A percentile compares a stretch with the other conserved stretches of the same genome.
These are phyloP conservation scores for Exobasidium cylindrosporum DNA, from an alignment of 1,284 basidiomycete genomes.

Conservation along the genomic window DNA sequence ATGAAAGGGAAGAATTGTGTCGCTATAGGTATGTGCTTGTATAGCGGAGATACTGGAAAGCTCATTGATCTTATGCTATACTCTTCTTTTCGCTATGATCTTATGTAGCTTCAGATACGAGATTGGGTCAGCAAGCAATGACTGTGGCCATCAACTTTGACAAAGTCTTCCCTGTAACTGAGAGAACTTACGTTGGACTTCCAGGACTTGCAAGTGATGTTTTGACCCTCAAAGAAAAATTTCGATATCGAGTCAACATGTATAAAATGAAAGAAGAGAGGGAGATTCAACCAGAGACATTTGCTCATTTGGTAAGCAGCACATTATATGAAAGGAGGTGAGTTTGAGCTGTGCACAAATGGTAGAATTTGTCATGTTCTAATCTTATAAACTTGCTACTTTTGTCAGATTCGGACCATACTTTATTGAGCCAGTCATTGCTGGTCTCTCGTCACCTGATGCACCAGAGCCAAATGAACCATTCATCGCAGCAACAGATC, in stretches of 20 bases:
- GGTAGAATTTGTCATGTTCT: neutral
- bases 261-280: constrained; percentile 99
- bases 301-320: constrained; percentile 90
- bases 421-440: constrained; percentile 95
- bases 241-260: constrained; percentile 90
- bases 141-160: constrained; percentile 89
- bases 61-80: neutral
- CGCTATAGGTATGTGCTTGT: constrained; percentile 64
- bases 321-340: constrained; percentile 91
- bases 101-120: constrained; percentile 75
- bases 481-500: constrained; percentile 92
- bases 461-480: constrained; percentile 64
- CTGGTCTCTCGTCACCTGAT: constrained; percentile 70
- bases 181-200: constrained; percentile 87
- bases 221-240: constrained; percentile 68
- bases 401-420: constrained; percentile 75
- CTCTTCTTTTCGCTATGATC: neutral
- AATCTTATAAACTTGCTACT: constrained; percentile 25
- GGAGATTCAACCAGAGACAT: constrained; percentile 92
- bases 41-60: neutral
- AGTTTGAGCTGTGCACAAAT: constrained; percentile 21
- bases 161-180: constrained; percentile 92
- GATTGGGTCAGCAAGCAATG: constrained; percentile 84
- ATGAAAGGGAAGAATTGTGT: constrained; percentile 99
- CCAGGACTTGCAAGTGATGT: constrained; percentile 93